Evolutionary conservation across 2,329 filamentous ascomycete species (phyloP).

Genomic region (Trichoderma koningii): DNA sequence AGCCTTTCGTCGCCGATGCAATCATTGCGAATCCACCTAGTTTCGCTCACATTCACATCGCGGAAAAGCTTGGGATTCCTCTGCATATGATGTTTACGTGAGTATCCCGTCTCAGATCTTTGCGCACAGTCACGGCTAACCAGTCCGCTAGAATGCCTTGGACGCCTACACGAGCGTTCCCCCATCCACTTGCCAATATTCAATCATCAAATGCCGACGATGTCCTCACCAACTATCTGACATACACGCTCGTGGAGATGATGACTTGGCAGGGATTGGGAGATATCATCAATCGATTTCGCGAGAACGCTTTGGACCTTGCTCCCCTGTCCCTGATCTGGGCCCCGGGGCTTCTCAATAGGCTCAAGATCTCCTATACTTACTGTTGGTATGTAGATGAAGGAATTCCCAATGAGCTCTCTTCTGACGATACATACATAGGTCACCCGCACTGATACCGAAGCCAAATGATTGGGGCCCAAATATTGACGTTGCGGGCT

Average conservation of each 20-base stretch:
- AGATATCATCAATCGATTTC: constrained; percentile 86
- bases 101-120: constrained; percentile 36
- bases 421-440: constrained; percentile 26
- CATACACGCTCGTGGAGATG: constrained; percentile 84
- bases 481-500: constrained; percentile 73
- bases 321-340: constrained; percentile 78
- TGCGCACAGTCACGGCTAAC: neutral
- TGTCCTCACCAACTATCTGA: constrained; percentile 78
- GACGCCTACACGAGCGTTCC: constrained; percentile 82
- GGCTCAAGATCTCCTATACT: constrained; percentile 78
- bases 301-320: constrained; percentile 71
- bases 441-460: constrained; percentile 73
- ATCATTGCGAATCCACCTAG: constrained; percentile 79
- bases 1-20: constrained; percentile 79
- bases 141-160: constrained; percentile 76
- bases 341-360: constrained; percentile 76
- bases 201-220: constrained; percentile 73
- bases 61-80: constrained; percentile 73
- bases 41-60: constrained; percentile 74
- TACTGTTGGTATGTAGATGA: constrained; percentile 71
- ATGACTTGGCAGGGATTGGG: constrained; percentile 92
- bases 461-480: constrained; percentile 76
- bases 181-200: constrained; percentile 83
- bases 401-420: neutral
- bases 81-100: constrained; percentile 89